A percentile compares a stretch with the other conserved stretches of the same genome.
Conservation (phyloP, 805 yeast species). For the Ogataea methanolica region DNA sequence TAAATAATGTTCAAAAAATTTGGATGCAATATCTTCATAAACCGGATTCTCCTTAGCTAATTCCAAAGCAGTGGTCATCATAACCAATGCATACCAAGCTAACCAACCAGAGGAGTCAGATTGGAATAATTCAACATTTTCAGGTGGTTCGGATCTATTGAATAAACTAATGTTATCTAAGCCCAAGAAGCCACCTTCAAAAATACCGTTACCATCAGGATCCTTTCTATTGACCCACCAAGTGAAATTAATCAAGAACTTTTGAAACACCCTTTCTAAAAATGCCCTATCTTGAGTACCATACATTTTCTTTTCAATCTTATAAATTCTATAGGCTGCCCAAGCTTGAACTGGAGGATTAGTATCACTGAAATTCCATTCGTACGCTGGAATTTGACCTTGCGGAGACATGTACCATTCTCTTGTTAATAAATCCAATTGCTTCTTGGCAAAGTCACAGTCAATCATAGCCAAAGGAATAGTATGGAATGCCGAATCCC, state of each 20-base stretch:
- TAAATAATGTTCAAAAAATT: constrained; percentile 88
- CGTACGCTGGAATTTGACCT: constrained; percentile 96
- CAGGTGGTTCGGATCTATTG: constrained; percentile 92
- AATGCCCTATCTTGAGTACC: constrained; percentile 79
- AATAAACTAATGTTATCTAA: constrained; percentile 89
- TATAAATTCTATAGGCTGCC: constrained; percentile 85
- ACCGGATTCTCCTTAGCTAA: constrained; percentile 80
- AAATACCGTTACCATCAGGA: constrained; percentile 77
- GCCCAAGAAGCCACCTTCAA: constrained; percentile 93
- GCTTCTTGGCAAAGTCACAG: constrained; percentile 86
- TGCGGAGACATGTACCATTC: constrained; percentile 99
- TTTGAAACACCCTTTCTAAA: constrained; percentile 89
- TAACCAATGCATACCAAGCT: constrained; percentile 86
- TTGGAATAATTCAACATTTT: constrained; percentile 86
- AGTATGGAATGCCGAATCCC: constrained; percentile 97
- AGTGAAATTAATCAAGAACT: constrained; percentile 80
- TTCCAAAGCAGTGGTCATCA: constrained; percentile 90
- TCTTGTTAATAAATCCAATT: constrained; percentile 77
- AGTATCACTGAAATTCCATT: constrained; percentile 94
- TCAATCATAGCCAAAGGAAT: constrained; percentile 91
- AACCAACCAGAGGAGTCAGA: constrained; percentile 98
- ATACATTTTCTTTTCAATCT: constrained; percentile 80
- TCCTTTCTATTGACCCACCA: constrained; percentile 98
- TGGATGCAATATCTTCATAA: constrained; percentile 90
- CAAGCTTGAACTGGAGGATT: constrained; percentile 98